These are phyloP conservation scores for Ustilago shanxiensis DNA, from an alignment of 1,284 basidiomycete genomes.

Conservation along the genomic window DNA sequence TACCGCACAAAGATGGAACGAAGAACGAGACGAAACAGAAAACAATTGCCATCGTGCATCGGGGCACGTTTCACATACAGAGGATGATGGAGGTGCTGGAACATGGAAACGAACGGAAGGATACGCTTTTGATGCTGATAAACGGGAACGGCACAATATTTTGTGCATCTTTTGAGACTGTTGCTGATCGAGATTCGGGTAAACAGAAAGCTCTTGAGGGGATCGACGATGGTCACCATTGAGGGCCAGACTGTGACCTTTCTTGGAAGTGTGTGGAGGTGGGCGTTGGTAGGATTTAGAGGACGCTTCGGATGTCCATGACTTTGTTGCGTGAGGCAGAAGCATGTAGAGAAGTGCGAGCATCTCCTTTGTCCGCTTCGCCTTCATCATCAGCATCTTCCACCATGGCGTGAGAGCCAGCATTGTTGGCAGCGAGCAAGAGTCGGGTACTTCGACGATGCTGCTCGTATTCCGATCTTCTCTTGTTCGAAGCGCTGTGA, in stretches of 20 bases:
- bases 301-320: slow-evolving; percentile 49
- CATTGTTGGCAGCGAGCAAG: neutral
- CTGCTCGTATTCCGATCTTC: neutral
- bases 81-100: neutral
- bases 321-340: slow-evolving; percentile 12
- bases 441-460: slow-evolving; percentile 24
- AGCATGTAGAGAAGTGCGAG: neutral
- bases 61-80: neutral
- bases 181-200: neutral
- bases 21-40: neutral
- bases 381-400: slow-evolving; percentile 15
- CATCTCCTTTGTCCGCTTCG: neutral
- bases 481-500: neutral
- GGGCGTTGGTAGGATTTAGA: slow-evolving; percentile 7
- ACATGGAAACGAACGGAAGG: neutral
- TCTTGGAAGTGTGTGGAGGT: neutral
- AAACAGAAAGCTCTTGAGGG: too few relatives aligned
- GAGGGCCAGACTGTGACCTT: neutral
- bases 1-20: neutral
- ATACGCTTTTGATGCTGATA: neutral
- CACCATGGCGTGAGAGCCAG: neutral
- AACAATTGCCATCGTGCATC: slow-evolving; percentile 2
- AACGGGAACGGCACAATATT: neutral
- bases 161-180: slow-evolving; percentile 1
- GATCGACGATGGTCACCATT: too few relatives aligned